Conservation (phyloP, 1,139 yeast species). For the Maudiozyma humilis region DNA sequence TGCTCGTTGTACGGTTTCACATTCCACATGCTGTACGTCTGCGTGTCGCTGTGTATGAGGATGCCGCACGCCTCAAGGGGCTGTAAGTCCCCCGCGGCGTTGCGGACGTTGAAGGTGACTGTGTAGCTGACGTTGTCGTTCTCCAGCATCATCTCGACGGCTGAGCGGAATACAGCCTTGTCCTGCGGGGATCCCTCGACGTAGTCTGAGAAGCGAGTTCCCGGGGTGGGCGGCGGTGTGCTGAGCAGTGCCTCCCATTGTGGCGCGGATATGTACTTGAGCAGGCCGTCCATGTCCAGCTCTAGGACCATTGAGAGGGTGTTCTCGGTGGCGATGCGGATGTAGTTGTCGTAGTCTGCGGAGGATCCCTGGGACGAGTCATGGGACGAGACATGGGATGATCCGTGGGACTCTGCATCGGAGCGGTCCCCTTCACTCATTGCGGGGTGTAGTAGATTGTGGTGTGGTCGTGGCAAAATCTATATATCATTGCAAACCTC, state of each 20-base stretch:
- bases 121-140: conserved; percentile 68
- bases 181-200: conserved; percentile 56
- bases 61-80: conserved; percentile 94
- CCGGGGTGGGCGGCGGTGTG: conserved; percentile 30
- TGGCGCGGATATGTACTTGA: conserved; percentile 58
- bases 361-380: conserved; percentile 1
- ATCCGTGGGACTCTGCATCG: not conserved
- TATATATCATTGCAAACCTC: too few species aligned
- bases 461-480: too few species aligned
- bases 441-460: too few species aligned
- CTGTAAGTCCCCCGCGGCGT: conserved; percentile 33
- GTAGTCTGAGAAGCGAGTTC: not conserved
- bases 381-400: not conserved
- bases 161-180: conserved; percentile 57
- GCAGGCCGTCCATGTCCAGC: conserved; percentile 66
- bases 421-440: not conserved
- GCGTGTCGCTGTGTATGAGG: conserved; percentile 49
- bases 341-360: conserved; percentile 24
- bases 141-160: conserved; percentile 59
- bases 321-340: conserved; percentile 46
- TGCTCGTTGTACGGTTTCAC: conserved; percentile 67
- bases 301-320: conserved; percentile 84
- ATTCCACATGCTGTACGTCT: conserved; percentile 90
- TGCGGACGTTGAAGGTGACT: conserved; percentile 44
- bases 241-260: conserved; percentile 72